These are phyloP conservation scores for Tuber aestivum DNA, from an alignment of 495 filamentous ascomycete species.

Conservation along the genomic window DNA sequence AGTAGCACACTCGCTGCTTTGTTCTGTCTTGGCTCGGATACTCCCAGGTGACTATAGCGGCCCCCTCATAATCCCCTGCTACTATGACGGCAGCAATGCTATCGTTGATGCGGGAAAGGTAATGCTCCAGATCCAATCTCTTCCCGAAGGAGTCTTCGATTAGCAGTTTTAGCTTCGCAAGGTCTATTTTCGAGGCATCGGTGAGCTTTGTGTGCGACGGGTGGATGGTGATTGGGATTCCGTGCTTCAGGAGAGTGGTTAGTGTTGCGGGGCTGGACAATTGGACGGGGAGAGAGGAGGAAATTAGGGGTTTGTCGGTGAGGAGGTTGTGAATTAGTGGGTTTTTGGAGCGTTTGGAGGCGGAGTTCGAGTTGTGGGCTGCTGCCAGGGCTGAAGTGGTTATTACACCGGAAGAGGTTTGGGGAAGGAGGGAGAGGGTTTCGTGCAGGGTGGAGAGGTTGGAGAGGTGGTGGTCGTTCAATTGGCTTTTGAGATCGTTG, in stretches of 20 bases:
- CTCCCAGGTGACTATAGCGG: slow-evolving; percentile 94
- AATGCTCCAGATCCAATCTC: slow-evolving; percentile 74
- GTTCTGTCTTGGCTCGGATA: slow-evolving; percentile 51
- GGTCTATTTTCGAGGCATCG: slow-evolving; percentile 66
- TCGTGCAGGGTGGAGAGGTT: slow-evolving; percentile 67
- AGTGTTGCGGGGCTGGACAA: slow-evolving; percentile 44
- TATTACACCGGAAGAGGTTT: slow-evolving; percentile 77
- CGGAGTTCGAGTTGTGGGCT: slow-evolving; percentile 51
- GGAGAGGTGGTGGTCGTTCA: slow-evolving; percentile 54
- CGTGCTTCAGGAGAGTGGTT: slow-evolving; percentile 82
- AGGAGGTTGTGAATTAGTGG: slow-evolving; percentile 94
- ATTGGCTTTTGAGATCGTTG: slow-evolving; percentile 56
- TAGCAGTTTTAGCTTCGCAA: slow-evolving; percentile 71
- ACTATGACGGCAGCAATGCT: slow-evolving; percentile 85
- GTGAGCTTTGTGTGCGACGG: slow-evolving; percentile 60
- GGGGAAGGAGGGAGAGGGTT: slow-evolving; percentile 69
- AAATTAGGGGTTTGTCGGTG: slow-evolving; percentile 87
- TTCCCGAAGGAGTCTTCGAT: slow-evolving; percentile 93
- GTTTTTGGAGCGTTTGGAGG: slow-evolving; percentile 70
- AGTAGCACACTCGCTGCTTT: slow-evolving; percentile 71
- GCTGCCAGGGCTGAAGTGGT: slow-evolving; percentile 81
- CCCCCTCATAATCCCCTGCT: slow-evolving; percentile 94
- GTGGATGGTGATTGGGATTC: slow-evolving; percentile 80
- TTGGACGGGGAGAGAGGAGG: slow-evolving; percentile 75
- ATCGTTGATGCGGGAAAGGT: slow-evolving; percentile 67